Percentiles rank a stretch among this genome's conserved stretches.
These are phyloP conservation scores for Rhizopogon vinicolor DNA, from an alignment of 768 basidiomycete species.

Conservation along the genomic window DNA sequence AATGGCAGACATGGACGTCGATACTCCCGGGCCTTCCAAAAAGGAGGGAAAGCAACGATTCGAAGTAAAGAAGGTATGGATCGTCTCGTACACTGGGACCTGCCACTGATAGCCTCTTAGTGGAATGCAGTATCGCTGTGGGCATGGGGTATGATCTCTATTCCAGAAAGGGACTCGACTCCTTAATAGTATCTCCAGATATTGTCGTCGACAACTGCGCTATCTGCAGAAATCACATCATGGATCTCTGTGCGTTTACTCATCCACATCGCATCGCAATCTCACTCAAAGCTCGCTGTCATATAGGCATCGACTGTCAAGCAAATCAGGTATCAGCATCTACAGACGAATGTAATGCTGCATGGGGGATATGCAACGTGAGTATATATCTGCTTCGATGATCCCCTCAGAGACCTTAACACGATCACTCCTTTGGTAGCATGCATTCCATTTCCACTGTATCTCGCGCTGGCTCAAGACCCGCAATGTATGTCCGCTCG, in stretches of 20 bases:
- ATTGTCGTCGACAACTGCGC: constrained; percentile 99
- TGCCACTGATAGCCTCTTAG: constrained; percentile 35
- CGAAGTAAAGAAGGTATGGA: constrained; percentile 94
- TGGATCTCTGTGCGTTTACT: constrained; percentile 87
- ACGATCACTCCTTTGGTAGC: constrained; percentile 39
- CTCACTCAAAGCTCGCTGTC: constrained; percentile 4
- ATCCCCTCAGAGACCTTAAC: background rate
- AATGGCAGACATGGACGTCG: constrained; percentile 74
- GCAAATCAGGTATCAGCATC: constrained; percentile 98
- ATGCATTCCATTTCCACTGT: constrained; percentile 99
- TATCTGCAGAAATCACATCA: constrained; percentile 99
- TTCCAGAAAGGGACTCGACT: background rate
- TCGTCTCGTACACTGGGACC: background rate
- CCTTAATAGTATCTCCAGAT: constrained; percentile 43
- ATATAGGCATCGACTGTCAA: constrained; percentile 95
- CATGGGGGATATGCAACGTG: constrained; percentile 99
- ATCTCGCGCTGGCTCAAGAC: constrained; percentile 99
- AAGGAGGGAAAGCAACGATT: constrained; percentile 76
- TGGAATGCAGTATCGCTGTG: constrained; percentile 99
- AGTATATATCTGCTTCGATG: background rate
- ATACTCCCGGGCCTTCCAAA: constrained; percentile 34
- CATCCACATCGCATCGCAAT: background rate
- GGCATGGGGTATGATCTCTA: constrained; percentile 81
- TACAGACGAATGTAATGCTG: constrained; percentile 95
- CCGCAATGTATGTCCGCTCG: constrained; percentile 89